Evolutionary conservation across 306 rosid species (phyloP).

Genomic region (Gleditsia sinensis): DNA sequence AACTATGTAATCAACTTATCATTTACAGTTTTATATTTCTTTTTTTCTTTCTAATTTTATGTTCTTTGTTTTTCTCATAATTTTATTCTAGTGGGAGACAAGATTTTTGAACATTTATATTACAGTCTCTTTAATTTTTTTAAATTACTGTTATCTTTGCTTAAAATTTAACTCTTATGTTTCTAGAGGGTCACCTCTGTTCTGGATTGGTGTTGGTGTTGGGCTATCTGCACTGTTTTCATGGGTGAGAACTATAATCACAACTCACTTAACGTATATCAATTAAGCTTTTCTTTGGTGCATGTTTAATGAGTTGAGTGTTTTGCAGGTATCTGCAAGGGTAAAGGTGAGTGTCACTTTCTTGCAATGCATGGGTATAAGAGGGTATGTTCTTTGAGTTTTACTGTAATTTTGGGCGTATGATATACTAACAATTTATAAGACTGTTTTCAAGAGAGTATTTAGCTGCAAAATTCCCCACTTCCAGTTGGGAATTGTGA

Average conservation of each 20-base stretch:
- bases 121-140: not conserved
- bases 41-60: constrained; percentile 8
- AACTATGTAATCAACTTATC: constrained; percentile 52
- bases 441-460: not conserved
- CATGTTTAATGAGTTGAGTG: constrained; percentile 43
- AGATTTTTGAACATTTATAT: not conserved
- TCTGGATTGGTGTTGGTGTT: constrained; percentile 97
- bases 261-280: constrained; percentile 15
- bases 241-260: constrained; percentile 62
- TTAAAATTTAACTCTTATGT: constrained; percentile 14
- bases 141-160: constrained; percentile 12
- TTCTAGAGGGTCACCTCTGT: constrained; percentile 89
- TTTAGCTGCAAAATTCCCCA: not conserved
- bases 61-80: not conserved
- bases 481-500: not conserved
- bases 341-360: constrained; percentile 76
- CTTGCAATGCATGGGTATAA: constrained; percentile 34
- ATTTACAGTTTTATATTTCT: constrained; percentile 14
- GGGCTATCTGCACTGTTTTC: constrained; percentile 90
- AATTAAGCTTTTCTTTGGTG: constrained; percentile 18
- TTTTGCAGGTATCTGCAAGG: constrained; percentile 71
- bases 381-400: constrained; percentile 30
- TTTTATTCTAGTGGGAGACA: not conserved
- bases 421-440: constrained; percentile 11
- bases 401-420: not conserved